A percentile compares a stretch with the other conserved stretches of the same genome.
These are phyloP conservation scores for Kentomonas sorsogonicus DNA, from an alignment of 208 protist genomes.

Conservation along the genomic window DNA sequence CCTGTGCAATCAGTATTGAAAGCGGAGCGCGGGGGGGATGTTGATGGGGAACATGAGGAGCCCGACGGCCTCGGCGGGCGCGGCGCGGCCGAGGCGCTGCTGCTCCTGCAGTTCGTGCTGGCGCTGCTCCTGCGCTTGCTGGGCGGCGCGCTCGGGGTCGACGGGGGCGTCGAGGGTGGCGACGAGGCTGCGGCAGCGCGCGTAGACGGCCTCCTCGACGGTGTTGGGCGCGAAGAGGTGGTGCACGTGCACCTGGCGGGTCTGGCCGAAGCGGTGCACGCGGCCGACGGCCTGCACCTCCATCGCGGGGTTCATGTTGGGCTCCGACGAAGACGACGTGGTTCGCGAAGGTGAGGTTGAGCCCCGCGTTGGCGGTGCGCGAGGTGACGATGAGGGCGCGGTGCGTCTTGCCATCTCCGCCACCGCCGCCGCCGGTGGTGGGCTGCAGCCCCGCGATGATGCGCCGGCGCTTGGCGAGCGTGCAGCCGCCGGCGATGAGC, in stretches of 20 bases:
- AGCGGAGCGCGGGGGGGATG: too few relatives aligned
- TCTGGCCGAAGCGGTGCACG: slow-evolving; percentile 91
- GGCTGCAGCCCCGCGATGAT: slow-evolving; percentile 29
- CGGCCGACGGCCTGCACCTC: slow-evolving; percentile 76
- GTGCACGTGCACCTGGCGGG: slow-evolving; percentile 33
- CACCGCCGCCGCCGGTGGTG: neutral
- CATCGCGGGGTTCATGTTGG: slow-evolving; percentile 60
- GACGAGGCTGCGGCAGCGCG: too few relatives aligned
- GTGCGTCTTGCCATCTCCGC: slow-evolving; percentile 5
- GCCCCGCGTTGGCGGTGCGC: slow-evolving; percentile 45
- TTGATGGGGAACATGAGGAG: too few relatives aligned
- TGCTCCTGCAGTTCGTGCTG: too few relatives aligned
- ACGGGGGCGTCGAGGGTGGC: too few relatives aligned
- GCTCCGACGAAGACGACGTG: slow-evolving; percentile 73
- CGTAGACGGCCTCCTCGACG: slow-evolving; percentile 46
- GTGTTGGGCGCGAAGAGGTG: slow-evolving; percentile 37
- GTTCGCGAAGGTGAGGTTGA: slow-evolving; percentile 72
- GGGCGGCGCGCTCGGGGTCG: too few relatives aligned
- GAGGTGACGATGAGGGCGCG: slow-evolving; percentile 54
- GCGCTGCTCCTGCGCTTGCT: too few relatives aligned
- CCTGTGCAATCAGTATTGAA: too few relatives aligned
- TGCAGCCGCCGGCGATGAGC: slow-evolving; percentile 32
- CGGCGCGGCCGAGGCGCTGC: too few relatives aligned
- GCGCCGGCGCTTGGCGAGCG: slow-evolving; percentile 29
- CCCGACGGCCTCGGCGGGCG: too few relatives aligned